These are phyloP conservation scores for Hyaloperonospora arabidopsidis DNA, from an alignment of 352 stramenopile genomes.

Conservation along the genomic window DNA sequence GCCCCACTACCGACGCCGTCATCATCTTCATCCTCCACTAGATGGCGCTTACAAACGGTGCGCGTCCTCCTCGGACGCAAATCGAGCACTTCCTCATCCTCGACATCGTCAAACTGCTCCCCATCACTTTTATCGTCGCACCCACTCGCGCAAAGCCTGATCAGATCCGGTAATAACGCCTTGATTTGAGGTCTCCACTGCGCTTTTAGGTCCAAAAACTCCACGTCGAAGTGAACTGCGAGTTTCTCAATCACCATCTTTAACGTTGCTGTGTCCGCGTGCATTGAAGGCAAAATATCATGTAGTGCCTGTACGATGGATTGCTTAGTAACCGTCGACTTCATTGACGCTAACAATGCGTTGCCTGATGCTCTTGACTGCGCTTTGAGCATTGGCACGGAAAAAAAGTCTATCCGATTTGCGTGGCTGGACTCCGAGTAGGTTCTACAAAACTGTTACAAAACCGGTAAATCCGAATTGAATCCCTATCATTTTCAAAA, in stretches of 20 bases:
- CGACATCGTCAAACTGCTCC: conserved; percentile 13
- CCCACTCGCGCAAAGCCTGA: conserved; percentile 30
- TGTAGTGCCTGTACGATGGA: conserved; percentile 32
- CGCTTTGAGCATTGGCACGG: too few species aligned
- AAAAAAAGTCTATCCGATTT: too few species aligned
- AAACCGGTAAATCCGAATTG: too few species aligned
- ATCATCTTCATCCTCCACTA: conserved; percentile 36
- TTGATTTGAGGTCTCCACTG: conserved; percentile 45
- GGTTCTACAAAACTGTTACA: too few species aligned
- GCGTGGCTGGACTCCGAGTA: too few species aligned
- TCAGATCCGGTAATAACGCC: conserved; percentile 38
- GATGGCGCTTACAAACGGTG: conserved; percentile 20
- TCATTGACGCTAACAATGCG: conserved; percentile 1
- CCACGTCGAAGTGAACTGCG: conserved; percentile 39
- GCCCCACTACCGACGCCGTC: conserved; percentile 25
- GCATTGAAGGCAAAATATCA: conserved; percentile 50
- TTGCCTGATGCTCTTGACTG: conserved; percentile 24
- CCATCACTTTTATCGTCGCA: conserved; percentile 10
- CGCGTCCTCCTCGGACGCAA: conserved; percentile 23
- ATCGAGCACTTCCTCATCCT: conserved; percentile 24
- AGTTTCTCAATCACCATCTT: conserved; percentile 44
- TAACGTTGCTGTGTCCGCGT: conserved; percentile 42
- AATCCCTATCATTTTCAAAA: too few species aligned
- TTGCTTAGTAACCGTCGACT: conserved; percentile 23
- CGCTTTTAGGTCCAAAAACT: conserved; percentile 34